phyloP scores from a whole-genome alignment of 352 stramenopile species.

The Stramenopiles sp. region DNA sequence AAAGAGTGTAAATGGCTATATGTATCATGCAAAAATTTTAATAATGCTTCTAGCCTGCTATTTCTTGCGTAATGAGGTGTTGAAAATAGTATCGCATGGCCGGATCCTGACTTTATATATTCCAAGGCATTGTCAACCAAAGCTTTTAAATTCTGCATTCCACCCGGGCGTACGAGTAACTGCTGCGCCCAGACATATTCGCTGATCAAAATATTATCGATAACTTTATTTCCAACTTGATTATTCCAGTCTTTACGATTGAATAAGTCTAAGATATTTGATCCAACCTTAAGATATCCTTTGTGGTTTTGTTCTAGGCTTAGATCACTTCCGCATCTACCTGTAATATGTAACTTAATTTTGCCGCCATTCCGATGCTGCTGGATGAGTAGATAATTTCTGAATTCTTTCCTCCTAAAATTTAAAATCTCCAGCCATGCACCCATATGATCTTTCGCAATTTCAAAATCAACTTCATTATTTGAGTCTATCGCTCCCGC shows the following conservation, averaged over 20 bases:
- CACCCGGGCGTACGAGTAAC: too few relatives aligned
- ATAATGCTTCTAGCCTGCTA: too few relatives aligned
- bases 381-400: not conserved
- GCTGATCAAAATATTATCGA: too few relatives aligned
- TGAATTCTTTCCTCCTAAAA: not conserved
- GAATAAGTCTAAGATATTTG: not conserved
- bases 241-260: not conserved
- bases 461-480: not conserved
- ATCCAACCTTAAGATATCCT: not conserved
- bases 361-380: not conserved
- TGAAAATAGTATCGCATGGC: too few relatives aligned
- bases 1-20: too few relatives aligned
- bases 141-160: too few relatives aligned
- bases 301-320: not conserved
- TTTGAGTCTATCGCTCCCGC: too few relatives aligned
- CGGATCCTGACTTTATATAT: too few relatives aligned
- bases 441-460: not conserved
- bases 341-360: not conserved
- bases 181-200: too few relatives aligned
- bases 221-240: not conserved
- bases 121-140: too few relatives aligned
- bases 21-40: too few relatives aligned
- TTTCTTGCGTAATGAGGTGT: too few relatives aligned
- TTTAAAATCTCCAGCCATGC: not conserved
- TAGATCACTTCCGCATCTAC: not conserved